A percentile compares a stretch with the other conserved stretches of the same genome.
Conservation (phyloP, 1,284 basidiomycete species). For the Gomphus bonarii region DNA sequence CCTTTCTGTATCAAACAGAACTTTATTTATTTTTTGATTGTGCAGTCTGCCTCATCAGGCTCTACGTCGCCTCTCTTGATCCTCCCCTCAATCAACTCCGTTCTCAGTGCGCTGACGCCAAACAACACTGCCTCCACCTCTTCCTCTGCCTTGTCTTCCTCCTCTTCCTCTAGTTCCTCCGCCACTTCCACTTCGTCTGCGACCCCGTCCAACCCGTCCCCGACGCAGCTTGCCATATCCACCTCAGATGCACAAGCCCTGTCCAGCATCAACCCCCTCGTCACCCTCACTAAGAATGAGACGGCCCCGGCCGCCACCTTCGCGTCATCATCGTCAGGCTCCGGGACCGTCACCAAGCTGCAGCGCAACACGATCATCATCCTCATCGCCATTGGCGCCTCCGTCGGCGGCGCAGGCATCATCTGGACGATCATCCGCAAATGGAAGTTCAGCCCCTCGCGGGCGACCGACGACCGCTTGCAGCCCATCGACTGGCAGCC, state of each 20-base stretch:
- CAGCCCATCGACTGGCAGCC: slow-evolving; percentile 59
- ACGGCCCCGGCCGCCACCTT: slow-evolving; percentile 16
- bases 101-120: background rate
- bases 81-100: background rate
- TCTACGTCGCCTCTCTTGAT: slow-evolving; percentile 3
- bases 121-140: background rate
- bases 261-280: slow-evolving; percentile 2
- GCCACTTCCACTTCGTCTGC: slow-evolving; percentile 12
- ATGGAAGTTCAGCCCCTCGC: slow-evolving; percentile 78
- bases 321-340: slow-evolving; percentile 18
- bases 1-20: no score
- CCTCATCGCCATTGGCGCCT: slow-evolving; percentile 61
- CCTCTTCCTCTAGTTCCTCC: slow-evolving; percentile 13
- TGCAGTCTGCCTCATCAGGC: slow-evolving; percentile 4
- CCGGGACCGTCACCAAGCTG: slow-evolving; percentile 16
- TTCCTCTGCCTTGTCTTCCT: slow-evolving; percentile 7
- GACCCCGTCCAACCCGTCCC: slow-evolving; percentile 11
- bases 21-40: background rate
- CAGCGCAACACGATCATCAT: slow-evolving; percentile 54
- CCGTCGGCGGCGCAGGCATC: slow-evolving; percentile 55
- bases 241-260: slow-evolving; percentile 2
- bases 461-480: slow-evolving; percentile 65
- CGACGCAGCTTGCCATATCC: slow-evolving; percentile 14
- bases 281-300: slow-evolving; percentile 19
- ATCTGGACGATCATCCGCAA: slow-evolving; percentile 86